Evolutionary conservation across 2,329 filamentous ascomycete species (phyloP).

Genomic region (Talaromyces atroroseus): DNA sequence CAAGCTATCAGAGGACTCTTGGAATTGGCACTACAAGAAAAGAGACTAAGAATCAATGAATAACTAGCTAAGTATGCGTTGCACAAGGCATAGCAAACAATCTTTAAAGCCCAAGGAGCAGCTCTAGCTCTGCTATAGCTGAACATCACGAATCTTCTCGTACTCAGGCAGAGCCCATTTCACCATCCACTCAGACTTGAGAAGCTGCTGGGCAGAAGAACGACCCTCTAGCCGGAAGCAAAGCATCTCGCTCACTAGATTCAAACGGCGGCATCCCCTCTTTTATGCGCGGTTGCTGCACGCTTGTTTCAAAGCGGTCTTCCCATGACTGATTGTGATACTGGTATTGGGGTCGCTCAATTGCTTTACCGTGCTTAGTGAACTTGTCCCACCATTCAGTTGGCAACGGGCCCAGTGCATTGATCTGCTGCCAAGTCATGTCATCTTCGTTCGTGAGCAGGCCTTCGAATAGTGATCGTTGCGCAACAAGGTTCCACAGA

Average conservation of each 20-base stretch:
- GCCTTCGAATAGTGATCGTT: constrained; percentile 22
- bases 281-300: constrained; percentile 21
- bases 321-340: constrained; percentile 15
- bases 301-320: constrained; percentile 22
- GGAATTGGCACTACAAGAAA: no score
- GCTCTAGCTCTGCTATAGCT: no score
- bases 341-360: neutral
- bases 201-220: constrained; percentile 20
- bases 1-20: no score
- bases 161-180: constrained; percentile 25
- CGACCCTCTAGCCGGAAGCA: constrained; percentile 23
- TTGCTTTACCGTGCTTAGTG: neutral
- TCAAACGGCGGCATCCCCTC: constrained; percentile 19
- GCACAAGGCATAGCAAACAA: no score
- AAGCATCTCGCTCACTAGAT: constrained; percentile 23
- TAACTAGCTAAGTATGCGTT: no score
- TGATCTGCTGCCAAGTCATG: constrained; percentile 24
- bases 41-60: no score
- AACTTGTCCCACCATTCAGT: constrained; percentile 18
- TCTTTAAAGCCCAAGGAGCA: no score
- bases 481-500: constrained; percentile 32
- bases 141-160: neutral
- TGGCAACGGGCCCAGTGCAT: constrained; percentile 22
- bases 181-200: constrained; percentile 27
- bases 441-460: constrained; percentile 21